phyloP scores from a whole-genome alignment of 2,329 filamentous ascomycete species.

The Claviceps africana region DNA sequence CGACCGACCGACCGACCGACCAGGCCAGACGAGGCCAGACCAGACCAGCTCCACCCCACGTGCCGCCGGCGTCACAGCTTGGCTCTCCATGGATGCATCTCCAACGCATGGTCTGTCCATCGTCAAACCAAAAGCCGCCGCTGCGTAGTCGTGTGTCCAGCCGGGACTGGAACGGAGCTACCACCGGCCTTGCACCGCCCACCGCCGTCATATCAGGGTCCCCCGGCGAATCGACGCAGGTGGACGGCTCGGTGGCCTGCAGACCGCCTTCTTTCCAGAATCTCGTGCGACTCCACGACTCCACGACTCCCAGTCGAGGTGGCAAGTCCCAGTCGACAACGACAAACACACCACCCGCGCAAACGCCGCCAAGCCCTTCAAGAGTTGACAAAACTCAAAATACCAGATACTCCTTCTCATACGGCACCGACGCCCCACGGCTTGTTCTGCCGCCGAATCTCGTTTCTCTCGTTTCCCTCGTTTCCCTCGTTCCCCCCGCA shows the following conservation, averaged over 20 bases:
- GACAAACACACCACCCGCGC: not conserved
- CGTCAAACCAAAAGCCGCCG: not conserved
- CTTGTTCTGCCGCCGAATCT: not conserved
- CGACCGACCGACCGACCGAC: no score
- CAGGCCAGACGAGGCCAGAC: no score
- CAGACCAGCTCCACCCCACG: not conserved
- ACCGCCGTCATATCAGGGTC: not conserved
- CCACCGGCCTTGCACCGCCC: not conserved
- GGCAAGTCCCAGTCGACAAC: no score
- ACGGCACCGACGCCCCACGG: not conserved
- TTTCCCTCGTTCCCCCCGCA: not conserved
- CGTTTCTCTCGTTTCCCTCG: no score
- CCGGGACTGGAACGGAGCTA: not conserved
- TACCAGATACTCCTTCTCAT: not conserved
- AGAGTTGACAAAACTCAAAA: not conserved
- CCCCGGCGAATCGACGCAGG: not conserved
- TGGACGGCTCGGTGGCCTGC: not conserved
- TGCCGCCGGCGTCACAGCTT: not conserved
- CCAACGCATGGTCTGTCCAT: not conserved
- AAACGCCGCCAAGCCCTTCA: not conserved
- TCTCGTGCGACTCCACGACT: not conserved
- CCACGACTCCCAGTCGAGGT: not conserved
- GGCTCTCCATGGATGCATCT: not conserved
- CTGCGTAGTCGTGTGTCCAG: not conserved
- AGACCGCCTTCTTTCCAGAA: slow-evolving; percentile 1